Conservation (phyloP, 208 protist genomes). For the Leishmania aethiopica region DNA sequence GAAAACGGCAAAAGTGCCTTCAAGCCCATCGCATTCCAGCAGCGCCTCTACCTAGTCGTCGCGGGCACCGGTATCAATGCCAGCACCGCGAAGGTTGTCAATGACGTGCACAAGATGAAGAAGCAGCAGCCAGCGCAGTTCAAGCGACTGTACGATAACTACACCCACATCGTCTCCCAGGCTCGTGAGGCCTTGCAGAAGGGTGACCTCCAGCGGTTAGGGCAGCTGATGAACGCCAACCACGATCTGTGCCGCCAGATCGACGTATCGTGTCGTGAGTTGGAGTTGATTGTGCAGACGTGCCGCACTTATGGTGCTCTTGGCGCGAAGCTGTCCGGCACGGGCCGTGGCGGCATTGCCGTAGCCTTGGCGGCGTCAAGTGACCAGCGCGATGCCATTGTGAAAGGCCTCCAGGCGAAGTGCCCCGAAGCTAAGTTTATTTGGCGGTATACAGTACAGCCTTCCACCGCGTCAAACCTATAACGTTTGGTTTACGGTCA, state of each 20-base stretch:
- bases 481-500: neutral
- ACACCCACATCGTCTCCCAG: constrained; percentile 39
- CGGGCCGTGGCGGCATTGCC: constrained; percentile 77
- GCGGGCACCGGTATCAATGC: constrained; percentile 85
- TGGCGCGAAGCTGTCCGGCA: constrained; percentile 84
- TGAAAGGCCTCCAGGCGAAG: constrained; percentile 32
- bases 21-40: constrained; percentile 30
- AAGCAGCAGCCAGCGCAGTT: constrained; percentile 50
- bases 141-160: constrained; percentile 37
- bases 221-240: constrained; percentile 65
- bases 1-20: constrained; percentile 41
- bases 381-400: constrained; percentile 46
- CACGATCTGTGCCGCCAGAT: constrained; percentile 73
- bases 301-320: constrained; percentile 51
- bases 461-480: constrained; percentile 11
- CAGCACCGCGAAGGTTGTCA: constrained; percentile 71
- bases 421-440: constrained; percentile 73
- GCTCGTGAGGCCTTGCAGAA: constrained; percentile 48
- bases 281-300: constrained; percentile 70
- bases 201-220: constrained; percentile 46
- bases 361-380: constrained; percentile 49
- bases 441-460: constrained; percentile 69
- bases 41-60: constrained; percentile 72
- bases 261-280: constrained; percentile 59
- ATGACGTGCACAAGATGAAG: constrained; percentile 60